Base-by-base conservation (phyloP, 805 yeast genomes). In the Kuraishia cidri region DNA sequence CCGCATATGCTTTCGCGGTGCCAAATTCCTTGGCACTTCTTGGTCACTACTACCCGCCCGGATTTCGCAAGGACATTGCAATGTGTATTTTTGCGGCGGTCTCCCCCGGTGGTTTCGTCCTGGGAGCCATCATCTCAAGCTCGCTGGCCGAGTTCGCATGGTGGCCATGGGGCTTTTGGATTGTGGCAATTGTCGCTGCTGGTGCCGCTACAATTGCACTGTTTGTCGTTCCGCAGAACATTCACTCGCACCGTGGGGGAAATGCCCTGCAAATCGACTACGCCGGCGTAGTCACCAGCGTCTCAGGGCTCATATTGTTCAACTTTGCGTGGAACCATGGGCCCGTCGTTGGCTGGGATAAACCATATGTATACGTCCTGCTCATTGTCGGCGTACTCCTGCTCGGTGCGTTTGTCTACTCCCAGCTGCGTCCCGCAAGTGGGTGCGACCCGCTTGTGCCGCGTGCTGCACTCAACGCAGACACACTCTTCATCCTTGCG, bases 311-410 rank as follows among this genome's bases (percentile, higher is more conserved):
- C 30, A 62, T 79, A 3, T 48, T 82, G 22, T 61, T 83, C 48
- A 80, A 77, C 43, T 75, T 81, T 47, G 72, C 73, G 2, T 74
- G 85, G 75, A 81, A 78, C 44, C 87, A 83, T 48, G 90, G 81
- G 3, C 84, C 90, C 0, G 63, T 69, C 5, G 78, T 60, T 3
- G 85, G 88, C 15, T 82, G 90, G 90, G 43, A 52, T 7, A 48
- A 46, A 2, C 66, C 77, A 1, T 80, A 80, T 41, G 68, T 77
- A 26, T 69, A 76, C 27, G 73, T 62, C 0, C 48, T 82, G 9
- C 54, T 80, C 19, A 57, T 77, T 1, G 47, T 79, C 4, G 73
- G 86, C 0, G 40, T 62, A 0, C 17, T 66, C 2, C 39, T 58
- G 6, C 44, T 80, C 7, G 42, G 52, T 3, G 60, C 47, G 0